Conservation (phyloP, 2,329 filamentous ascomycete species). For the Colletotrichum cordylinicola region DNA sequence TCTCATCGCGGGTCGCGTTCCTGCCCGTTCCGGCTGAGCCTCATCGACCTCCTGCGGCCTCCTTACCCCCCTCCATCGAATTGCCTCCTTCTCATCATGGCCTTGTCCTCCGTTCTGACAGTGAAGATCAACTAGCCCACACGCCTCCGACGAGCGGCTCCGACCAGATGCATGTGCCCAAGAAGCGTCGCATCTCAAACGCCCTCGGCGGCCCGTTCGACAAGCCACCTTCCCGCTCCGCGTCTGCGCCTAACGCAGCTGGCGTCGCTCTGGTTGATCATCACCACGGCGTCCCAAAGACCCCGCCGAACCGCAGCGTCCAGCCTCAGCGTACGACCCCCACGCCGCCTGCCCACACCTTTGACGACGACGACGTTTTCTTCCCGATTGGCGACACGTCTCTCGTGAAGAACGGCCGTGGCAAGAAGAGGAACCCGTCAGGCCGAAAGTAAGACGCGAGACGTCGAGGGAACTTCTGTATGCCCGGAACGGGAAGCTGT, state of each 20-base stretch:
- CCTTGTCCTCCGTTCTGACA: not conserved
- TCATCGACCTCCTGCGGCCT: not conserved
- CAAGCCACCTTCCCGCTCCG: not conserved
- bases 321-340: not conserved
- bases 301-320: not conserved
- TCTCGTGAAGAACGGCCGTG: not conserved
- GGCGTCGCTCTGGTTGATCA: not conserved
- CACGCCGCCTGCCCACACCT: constrained; percentile 1
- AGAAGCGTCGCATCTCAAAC: not conserved
- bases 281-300: not conserved
- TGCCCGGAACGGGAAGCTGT: not conserved
- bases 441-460: not conserved
- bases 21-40: not conserved
- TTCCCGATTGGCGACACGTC: not conserved
- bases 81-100: not conserved
- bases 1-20: not conserved
- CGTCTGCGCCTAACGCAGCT: not conserved
- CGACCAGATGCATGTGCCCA: not conserved
- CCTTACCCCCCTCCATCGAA: not conserved
- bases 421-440: not conserved
- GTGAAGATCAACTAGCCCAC: not conserved
- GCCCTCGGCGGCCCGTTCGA: not conserved
- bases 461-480: not conserved
- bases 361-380: constrained; percentile 9
- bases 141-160: not conserved